phyloP scores from a whole-genome alignment of 352 stramenopile genomes.

The Globisporangium ultimum region DNA sequence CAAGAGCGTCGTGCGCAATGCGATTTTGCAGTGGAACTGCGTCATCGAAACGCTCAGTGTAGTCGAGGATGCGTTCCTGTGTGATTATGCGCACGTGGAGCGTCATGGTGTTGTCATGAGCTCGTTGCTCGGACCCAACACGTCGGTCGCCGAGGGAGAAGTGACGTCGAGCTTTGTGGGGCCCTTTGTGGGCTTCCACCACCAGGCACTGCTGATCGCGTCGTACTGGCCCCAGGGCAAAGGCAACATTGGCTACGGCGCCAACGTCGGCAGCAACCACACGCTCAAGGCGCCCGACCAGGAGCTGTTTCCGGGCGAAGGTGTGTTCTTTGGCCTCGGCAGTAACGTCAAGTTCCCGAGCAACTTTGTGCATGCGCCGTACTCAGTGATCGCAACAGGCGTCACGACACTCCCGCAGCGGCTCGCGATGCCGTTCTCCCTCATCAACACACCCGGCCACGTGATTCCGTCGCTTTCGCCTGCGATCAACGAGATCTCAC shows the following conservation, averaged over 20 bases:
- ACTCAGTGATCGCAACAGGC: conserved; percentile 94
- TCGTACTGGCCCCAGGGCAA: conserved; percentile 90
- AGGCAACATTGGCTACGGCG: conserved; percentile 93
- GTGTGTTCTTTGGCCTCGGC: conserved; percentile 94
- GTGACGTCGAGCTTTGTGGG: conserved; percentile 90
- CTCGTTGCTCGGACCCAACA: conserved; percentile 86
- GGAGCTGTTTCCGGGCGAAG: conserved; percentile 92
- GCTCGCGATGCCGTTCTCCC: conserved; percentile 73
- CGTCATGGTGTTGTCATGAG: conserved; percentile 84
- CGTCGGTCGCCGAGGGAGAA: conserved; percentile 85
- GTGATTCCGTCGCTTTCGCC: conserved; percentile 75
- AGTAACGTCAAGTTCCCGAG: conserved; percentile 95
- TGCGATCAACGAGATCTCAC: conserved; percentile 82
- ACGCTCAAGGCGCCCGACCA: conserved; percentile 89
- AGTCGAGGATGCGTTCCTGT: conserved; percentile 68
- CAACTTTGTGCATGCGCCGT: conserved; percentile 90
- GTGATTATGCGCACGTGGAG: conserved; percentile 72
- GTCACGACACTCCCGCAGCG: conserved; percentile 88
- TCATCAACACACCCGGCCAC: conserved; percentile 77
- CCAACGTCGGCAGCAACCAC: conserved; percentile 97
- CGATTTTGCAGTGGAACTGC: conserved; percentile 74
- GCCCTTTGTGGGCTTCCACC: conserved; percentile 94
- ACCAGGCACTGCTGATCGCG: conserved; percentile 92
- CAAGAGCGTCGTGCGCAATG: conserved; percentile 64
- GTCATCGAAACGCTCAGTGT: conserved; percentile 62